A percentile compares a stretch with the other conserved stretches of the same genome.
These are phyloP conservation scores for Aureobasidium melanogenum DNA, from an alignment of 2,329 filamentous ascomycete genomes.

Conservation along the genomic window DNA sequence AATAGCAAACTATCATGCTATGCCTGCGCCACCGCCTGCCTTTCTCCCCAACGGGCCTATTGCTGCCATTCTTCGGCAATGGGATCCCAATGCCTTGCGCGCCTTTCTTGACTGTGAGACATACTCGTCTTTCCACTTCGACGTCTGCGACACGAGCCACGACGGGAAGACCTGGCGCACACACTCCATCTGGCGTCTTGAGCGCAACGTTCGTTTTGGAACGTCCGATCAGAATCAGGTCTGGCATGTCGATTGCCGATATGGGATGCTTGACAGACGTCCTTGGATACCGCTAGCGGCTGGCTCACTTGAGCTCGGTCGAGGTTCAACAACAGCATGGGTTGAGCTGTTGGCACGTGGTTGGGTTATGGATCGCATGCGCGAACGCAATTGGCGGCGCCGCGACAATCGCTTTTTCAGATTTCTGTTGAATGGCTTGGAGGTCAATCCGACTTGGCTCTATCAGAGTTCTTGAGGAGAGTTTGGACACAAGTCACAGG, in stretches of 20 bases:
- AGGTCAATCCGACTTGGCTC: neutral
- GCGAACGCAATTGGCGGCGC: neutral
- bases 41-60: too few species aligned
- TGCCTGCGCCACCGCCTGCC: neutral
- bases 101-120: neutral
- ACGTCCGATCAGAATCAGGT: neutral
- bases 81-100: neutral
- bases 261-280: neutral
- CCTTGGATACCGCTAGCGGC: neutral
- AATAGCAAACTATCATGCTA: neutral
- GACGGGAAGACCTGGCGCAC: neutral
- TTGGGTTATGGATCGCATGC: neutral
- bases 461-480: neutral
- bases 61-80: neutral
- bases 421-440: neutral
- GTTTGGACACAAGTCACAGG: too few species aligned
- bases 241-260: neutral
- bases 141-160: neutral
- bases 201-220: neutral
- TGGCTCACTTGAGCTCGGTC: neutral
- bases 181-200: neutral
- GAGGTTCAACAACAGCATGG: neutral
- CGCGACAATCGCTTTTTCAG: neutral
- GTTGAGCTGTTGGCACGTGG: neutral
- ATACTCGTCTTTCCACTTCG: neutral